These are phyloP conservation scores for Botryotinia convoluta DNA, from an alignment of 2,329 filamentous ascomycete genomes.

Conservation along the genomic window DNA sequence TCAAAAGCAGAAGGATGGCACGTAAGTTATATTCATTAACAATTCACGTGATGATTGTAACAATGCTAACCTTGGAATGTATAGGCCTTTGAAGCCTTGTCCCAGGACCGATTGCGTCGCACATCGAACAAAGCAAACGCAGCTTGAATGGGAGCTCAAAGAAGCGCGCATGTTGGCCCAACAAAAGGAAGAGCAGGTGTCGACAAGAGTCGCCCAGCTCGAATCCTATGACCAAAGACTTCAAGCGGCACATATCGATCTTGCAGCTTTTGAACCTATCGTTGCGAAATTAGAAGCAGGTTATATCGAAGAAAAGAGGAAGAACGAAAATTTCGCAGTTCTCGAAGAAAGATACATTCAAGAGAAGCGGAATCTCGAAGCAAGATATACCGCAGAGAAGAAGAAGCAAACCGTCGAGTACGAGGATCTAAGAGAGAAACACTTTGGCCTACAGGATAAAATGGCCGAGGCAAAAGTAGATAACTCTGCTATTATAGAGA, in stretches of 20 bases:
- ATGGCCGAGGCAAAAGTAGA: background rate
- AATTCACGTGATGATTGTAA: slow-evolving; percentile 11
- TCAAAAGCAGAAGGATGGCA: background rate
- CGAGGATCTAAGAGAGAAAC: background rate
- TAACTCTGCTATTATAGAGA: fast-evolving
- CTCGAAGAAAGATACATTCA: background rate
- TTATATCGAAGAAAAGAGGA: background rate
- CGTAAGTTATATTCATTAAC: background rate
- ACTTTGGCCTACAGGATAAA: background rate
- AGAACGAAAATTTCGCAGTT: background rate
- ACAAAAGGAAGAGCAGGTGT: background rate
- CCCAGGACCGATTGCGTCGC: slow-evolving; percentile 13
- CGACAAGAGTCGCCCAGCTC: background rate
- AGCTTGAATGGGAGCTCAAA: slow-evolving; percentile 1
- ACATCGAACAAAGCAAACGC: slow-evolving; percentile 10
- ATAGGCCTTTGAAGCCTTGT: slow-evolving; percentile 13
- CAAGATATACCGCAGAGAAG: slow-evolving; percentile 1
- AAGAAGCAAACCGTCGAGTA: background rate
- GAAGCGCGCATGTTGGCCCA: background rate
- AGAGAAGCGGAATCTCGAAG: slow-evolving; percentile 8
- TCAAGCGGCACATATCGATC: slow-evolving; percentile 4
- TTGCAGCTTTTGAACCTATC: background rate
- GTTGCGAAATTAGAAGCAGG: background rate
- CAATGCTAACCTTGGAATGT: slow-evolving; percentile 13
- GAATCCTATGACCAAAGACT: slow-evolving; percentile 17